A percentile compares a stretch with the other conserved stretches of the same genome.
These are phyloP conservation scores for Colletotrichum abscissum DNA, from an alignment of 2,329 filamentous ascomycete genomes.

Conservation along the genomic window DNA sequence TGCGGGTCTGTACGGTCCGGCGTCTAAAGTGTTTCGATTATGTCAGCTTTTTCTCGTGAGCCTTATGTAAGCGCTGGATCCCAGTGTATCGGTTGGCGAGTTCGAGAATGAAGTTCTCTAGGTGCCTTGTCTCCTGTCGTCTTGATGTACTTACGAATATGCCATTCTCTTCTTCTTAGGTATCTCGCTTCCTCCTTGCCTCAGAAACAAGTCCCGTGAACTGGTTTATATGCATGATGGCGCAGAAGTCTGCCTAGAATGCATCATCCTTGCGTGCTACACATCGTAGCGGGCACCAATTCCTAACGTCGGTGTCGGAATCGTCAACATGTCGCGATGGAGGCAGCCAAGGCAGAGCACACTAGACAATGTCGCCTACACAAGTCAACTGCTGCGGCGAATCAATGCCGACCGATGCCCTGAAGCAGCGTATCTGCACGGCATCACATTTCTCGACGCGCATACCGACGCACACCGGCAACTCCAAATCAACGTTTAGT, in stretches of 20 bases:
- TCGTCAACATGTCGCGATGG: not conserved
- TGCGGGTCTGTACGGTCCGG: not conserved
- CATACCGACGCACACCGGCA: constrained; percentile 3
- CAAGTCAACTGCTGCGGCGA: not conserved
- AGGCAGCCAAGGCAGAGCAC: not conserved
- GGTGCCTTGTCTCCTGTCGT: too few species aligned
- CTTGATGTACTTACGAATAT: too few species aligned
- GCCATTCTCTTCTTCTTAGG: too few species aligned
- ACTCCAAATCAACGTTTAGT: not conserved
- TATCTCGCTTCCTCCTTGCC: not conserved
- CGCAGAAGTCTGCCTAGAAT: not conserved
- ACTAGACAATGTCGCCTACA: not conserved
- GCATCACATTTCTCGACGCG: constrained; percentile 35
- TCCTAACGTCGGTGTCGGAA: not conserved
- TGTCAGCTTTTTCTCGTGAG: not conserved
- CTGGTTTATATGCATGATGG: not conserved
- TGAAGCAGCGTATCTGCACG: not conserved
- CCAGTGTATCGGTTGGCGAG: too few species aligned
- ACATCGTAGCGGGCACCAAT: not conserved
- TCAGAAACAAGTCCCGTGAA: not conserved
- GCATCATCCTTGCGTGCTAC: not conserved
- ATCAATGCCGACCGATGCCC: too few species aligned
- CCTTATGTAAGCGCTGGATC: not conserved
- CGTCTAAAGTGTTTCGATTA: not conserved
- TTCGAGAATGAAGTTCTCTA: too few species aligned